Base-by-base conservation (phyloP, 108 stramenopile genomes). In the Parietichytrium sp. region DNA sequence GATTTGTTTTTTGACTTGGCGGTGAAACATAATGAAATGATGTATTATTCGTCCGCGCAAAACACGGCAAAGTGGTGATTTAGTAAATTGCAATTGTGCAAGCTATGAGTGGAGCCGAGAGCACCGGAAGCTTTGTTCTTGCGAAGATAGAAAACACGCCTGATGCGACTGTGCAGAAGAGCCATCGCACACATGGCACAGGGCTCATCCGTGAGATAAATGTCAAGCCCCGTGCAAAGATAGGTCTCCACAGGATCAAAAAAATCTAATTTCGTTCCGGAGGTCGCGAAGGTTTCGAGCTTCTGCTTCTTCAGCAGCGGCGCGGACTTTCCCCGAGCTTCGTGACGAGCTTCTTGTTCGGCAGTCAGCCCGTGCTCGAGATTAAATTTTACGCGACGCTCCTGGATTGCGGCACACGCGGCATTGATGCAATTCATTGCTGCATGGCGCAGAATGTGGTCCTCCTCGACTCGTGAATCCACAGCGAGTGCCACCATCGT, bases 111-210 rank as follows among this genome's bases (percentile, higher is more conserved):
- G 3, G 61, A 78, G 16, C 16, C 16, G 47, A 90, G 48, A 30
- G 83, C 89, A 20, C 89, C 89, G 4, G 50, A 29, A 25, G 52
- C n/a, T 6, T 80, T 81, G 38, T 87, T 55, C 3, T 36, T 18
- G 6, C 38, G 30, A 12, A 48, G 51, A 54, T 83, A 89, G 16
- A 86, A 30, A 36, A 88, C 90, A 13, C 87, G 42, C 20, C 90
- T 83, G 8, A 89, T 78, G 23, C 90, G 55, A 29, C 81, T 85
- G 55, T 90, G 90, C 12, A 89, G 77, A 16, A 90, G 86, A n/a
- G 89, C 87, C 90, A 90, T 90, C 7, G 87, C 87, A 79, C 85
- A 85, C 87, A 90, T 86, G 26, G 84, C 27, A 48, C 84, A 82
- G 13, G 90, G 90, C 49, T 90, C 90, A 25, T 23, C 20, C 10